phyloP scores from a whole-genome alignment of 495 filamentous ascomycete species.

The Penicillium coprophilum region DNA sequence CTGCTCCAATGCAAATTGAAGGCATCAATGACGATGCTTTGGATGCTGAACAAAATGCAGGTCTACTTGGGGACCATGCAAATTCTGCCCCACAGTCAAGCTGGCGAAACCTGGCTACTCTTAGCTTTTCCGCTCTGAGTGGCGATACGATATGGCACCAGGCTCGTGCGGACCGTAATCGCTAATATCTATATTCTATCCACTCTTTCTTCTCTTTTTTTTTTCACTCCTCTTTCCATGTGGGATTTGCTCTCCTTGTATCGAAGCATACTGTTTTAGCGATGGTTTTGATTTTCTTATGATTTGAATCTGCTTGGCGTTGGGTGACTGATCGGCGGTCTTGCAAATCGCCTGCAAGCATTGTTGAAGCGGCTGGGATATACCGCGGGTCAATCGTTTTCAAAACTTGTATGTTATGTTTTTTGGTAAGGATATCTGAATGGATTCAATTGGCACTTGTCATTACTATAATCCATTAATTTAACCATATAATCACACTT shows the following conservation, averaged over 20 bases:
- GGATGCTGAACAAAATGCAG: slow-evolving; percentile 44
- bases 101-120: slow-evolving; percentile 44
- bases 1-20: slow-evolving; percentile 48
- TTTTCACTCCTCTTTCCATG: slow-evolving; percentile 10
- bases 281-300: slow-evolving; percentile 32
- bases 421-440: slow-evolving; percentile 14
- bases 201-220: slow-evolving; percentile 17
- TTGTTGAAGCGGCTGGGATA: slow-evolving; percentile 27
- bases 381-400: slow-evolving; percentile 28
- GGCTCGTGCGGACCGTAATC: slow-evolving; percentile 43
- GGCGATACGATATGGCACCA: slow-evolving; percentile 55
- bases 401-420: slow-evolving; percentile 11
- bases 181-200: slow-evolving; percentile 29
- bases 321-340: slow-evolving; percentile 23
- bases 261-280: slow-evolving; percentile 41
- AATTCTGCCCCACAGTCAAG: slow-evolving; percentile 39
- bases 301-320: slow-evolving; percentile 38
- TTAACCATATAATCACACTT: neutral
- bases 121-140: slow-evolving; percentile 51
- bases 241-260: slow-evolving; percentile 24
- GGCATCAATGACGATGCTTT: slow-evolving; percentile 31
- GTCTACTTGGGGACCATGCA: slow-evolving; percentile 40
- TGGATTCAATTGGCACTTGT: slow-evolving; percentile 10
- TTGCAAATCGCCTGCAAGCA: slow-evolving; percentile 20
- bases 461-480: neutral